Evolutionary conservation across 305 asterid genomes (phyloP).

Genomic region (Fraxinus sp.): DNA sequence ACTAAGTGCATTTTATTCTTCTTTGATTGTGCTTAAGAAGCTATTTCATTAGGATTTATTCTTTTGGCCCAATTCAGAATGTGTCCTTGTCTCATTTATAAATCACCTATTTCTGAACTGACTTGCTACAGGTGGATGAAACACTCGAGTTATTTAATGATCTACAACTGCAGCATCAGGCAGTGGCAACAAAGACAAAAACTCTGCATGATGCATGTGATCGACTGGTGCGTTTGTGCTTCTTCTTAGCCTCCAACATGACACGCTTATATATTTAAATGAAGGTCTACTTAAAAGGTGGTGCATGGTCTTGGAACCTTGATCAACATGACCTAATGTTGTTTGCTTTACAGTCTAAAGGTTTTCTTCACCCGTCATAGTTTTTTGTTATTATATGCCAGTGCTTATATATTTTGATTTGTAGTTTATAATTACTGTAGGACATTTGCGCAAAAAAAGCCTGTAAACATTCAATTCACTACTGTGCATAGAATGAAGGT

Average conservation of each 20-base stretch:
- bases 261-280: not conserved
- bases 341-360: conserved; percentile 2
- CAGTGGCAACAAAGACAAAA: conserved; percentile 94
- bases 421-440: conserved; percentile 15
- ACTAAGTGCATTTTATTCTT: not conserved
- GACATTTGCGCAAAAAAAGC: not conserved
- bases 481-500: conserved; percentile 16
- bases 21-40: not conserved
- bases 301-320: conserved; percentile 16
- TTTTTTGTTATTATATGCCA: conserved; percentile 1
- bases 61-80: conserved; percentile 17
- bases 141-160: conserved; percentile 90
- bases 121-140: conserved; percentile 77
- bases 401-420: conserved; percentile 8
- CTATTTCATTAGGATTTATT: conserved; percentile 7
- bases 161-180: conserved; percentile 91
- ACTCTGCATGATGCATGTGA: conserved; percentile 98
- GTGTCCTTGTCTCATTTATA: conserved; percentile 16
- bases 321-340: not conserved
- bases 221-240: conserved; percentile 66
- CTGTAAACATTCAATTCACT: not conserved
- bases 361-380: not conserved
- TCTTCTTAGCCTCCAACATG: not conserved
- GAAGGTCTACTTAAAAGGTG: not conserved
- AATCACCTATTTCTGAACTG: conserved; percentile 20